Evolutionary conservation across 164 flowering plant species (phyloP), one percentile per base, ranked within the genome.

Genomic region (Kalanchoe fedtschenkoi): DNA sequence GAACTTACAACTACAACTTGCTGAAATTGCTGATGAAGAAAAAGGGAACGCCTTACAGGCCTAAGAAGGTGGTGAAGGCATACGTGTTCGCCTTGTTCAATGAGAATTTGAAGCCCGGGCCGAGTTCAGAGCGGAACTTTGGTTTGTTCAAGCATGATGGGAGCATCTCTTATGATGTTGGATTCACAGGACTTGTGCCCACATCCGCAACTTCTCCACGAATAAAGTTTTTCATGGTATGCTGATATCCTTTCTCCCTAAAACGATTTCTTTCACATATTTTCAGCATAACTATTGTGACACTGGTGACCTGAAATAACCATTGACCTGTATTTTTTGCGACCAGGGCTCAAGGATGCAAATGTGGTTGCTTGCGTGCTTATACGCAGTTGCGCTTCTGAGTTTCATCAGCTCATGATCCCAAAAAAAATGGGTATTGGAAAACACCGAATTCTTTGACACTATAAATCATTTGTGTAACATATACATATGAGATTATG

Each of bases 81-180:
- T 90, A 87, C 65, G 59, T 90, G 6, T 90, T 90, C 66, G 92
- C 92, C 5, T 66, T 87, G 74, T 85, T 87, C 61, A 90, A 90
- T 63, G 97, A 91, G 74, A 76, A 91, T 60, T 68, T 73, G 77
- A 91, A 91, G 71, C 81, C 84, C 17, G 95, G 91, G 21, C 80
- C 83, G 26, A 81, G 85, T 2, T 91, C 95, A 13, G 97, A 91
- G 76, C 83, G 91, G 71, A 88, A 91, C 77, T 91, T 86, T 65
- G 96, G 97, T 44, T 65, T 91, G 68, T 91, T 84, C 62, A 88
- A 90, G 62, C 75, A 87, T 33, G 97, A 88, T 77, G 97, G 97
- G 26, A 90, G 95, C 70, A 81, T 83, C 60, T 41, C 95, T 2
- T 90, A 90, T 74, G 67, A 88, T 56, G 83, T 90, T 65, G 95